phyloP scores from a whole-genome alignment of 768 basidiomycete genomes.

The Gyrodon lividus region DNA sequence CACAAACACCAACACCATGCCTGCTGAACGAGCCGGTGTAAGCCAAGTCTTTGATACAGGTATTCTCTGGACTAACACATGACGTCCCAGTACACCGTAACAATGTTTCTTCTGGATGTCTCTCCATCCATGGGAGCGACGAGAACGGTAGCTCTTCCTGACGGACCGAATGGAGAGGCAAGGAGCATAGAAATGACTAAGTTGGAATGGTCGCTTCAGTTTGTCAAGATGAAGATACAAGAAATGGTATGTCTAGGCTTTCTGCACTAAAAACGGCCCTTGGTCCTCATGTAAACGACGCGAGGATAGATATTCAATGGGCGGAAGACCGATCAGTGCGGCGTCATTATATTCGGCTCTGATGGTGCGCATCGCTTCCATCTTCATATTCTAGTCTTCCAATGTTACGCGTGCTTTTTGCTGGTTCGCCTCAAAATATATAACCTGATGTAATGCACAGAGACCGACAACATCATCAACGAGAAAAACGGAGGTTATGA shows the following conservation, averaged over 20 bases:
- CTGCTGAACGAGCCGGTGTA: slow-evolving; percentile 79
- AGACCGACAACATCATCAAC: slow-evolving; percentile 65
- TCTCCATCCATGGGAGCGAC: slow-evolving; percentile 80
- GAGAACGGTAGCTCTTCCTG: slow-evolving; percentile 55
- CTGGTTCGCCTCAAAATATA: not conserved
- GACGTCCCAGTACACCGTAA: slow-evolving; percentile 67
- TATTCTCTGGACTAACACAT: slow-evolving; percentile 9
- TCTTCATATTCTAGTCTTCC: no score
- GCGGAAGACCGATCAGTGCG: slow-evolving; percentile 91
- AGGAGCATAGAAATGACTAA: slow-evolving; percentile 64
- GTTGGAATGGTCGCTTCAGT: slow-evolving; percentile 81
- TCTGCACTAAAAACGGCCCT: not conserved
- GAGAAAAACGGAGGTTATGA: slow-evolving; percentile 68
- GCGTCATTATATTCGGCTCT: slow-evolving; percentile 85
- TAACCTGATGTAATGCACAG: slow-evolving; percentile 32
- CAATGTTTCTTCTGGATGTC: slow-evolving; percentile 87
- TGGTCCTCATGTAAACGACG: not conserved
- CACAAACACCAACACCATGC: slow-evolving; percentile 48
- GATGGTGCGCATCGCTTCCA: slow-evolving; percentile 45
- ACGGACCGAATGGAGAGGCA: slow-evolving; percentile 50
- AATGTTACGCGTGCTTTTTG: not conserved
- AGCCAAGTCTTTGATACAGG: slow-evolving; percentile 20
- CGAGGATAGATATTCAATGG: slow-evolving; percentile 76
- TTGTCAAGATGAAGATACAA: slow-evolving; percentile 86
- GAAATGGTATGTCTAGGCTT: slow-evolving; percentile 65